Base-by-base conservation (phyloP, 768 basidiomycete genomes). In the Thelephora ganbajun region DNA sequence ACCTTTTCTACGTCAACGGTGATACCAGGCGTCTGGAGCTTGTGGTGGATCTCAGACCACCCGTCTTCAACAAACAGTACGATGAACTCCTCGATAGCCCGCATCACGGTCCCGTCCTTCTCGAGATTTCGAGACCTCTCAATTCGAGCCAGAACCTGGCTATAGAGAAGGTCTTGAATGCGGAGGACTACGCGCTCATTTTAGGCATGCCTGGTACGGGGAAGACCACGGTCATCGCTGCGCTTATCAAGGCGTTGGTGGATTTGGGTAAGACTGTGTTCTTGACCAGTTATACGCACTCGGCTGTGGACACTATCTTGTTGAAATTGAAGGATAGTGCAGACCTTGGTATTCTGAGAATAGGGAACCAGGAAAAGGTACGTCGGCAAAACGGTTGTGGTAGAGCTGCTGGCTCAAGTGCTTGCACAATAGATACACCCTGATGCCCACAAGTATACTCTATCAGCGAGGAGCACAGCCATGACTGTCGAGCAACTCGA, bases 141-240 rank as follows among this genome's bases (percentile, higher is more conserved):
- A 97, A 97, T 56, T 53, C 62, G 0, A 79, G 79, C 48, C 96
- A 99, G 64, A 53, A 66, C 56, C 54, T 61, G 6, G 94, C 93
- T 1, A 72, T 94, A 61, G 62, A 65, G 18, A 84, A 79, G 55
- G 87, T 83, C 2, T 60, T 98, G 20, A 66, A 71, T 5, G 90
- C 96, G 1, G 68, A 76, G 49, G 92, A 99, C 61, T 99, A 97
- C 59, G 83, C 93, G 1, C 66, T 98, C 48, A 76, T 99, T 22
- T 70, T 98, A 6, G 96, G 96, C 13, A 97, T 98, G 96, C 96
- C 96, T 6, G 96, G 96, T 0, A 98, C 94, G 3, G 94, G 96
- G 6, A 99, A 99, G 66, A 96, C 94, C 37, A 94, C 91, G 1
- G 85, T 96, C 3, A 85, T 96, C 51, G 89, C 87, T 1, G 81